Evolutionary conservation across 768 basidiomycete species (phyloP), one percentile per base, ranked within the genome.

Genomic region (Amanita pallidorosea): DNA sequence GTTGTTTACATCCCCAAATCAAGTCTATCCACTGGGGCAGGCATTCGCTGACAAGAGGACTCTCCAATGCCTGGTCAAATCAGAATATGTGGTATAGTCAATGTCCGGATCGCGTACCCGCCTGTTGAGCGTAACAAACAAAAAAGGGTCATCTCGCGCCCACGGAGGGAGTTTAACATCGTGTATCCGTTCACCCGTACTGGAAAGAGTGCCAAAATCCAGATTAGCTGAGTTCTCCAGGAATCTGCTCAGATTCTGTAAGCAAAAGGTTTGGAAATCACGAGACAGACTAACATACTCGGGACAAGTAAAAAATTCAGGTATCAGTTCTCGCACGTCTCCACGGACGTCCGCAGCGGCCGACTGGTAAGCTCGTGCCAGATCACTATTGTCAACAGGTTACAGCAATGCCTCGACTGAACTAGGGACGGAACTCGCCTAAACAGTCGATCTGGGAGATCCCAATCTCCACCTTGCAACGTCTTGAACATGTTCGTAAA

Each of bases 401-500:
- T 23, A 18, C 25, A 45, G 29, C 31, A 5, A 27, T 12, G 37
- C 31, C 8, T 33, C 36, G 25, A 49, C 15, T 22, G 7, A 17
- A 34, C 18, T n/a, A 5, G 20, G 15, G 34, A 35, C 7, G 18
- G 5, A 13, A 62, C 67, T n/a, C 51, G 83, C 86, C 75, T 80
- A 63, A 92, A 93, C 9, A 93, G 64, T 18, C 90, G 75, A 66
- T 92, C 90, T 0, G 93, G 93, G 13, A 96, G 66, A 68, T 97
- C 94, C 83, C 92, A 96, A 58, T 91, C 86, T 5, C 94, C 94
- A 8, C 94, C 94, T 80, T 95, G 70, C 29, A 96, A 66, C 2
- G 88, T 90, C 67, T 93, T 90, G 74, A 94, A 97, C 85, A 95
- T 94, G 60, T 85, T 82, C 22, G 92, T 94, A 63, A 87, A 97